Conservation (phyloP, 106 monocot species). For the Apostasia shenzhenica region DNA sequence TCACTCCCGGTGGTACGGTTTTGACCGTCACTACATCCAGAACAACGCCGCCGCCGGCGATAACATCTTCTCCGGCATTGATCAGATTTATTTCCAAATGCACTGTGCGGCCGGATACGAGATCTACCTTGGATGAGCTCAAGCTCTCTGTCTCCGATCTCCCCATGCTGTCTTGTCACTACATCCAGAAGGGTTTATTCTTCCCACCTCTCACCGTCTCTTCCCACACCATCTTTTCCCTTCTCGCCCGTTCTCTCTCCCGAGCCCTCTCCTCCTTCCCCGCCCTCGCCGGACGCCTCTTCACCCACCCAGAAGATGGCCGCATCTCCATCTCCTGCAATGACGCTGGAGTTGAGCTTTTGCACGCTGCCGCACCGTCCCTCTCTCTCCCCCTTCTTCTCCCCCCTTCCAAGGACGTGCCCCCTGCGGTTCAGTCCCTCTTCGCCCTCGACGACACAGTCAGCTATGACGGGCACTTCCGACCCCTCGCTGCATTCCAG, state of each 20-base stretch:
- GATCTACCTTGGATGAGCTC: slow-evolving; percentile 28
- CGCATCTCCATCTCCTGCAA: slow-evolving; percentile 49
- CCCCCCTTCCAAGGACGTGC: slow-evolving; percentile 37
- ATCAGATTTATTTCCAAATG: slow-evolving; percentile 29
- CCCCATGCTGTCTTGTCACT: slow-evolving; percentile 91
- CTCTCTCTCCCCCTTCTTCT: slow-evolving; percentile 36
- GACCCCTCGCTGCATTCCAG: slow-evolving; percentile 69
- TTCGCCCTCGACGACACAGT: slow-evolving; percentile 58
- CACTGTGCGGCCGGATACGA: slow-evolving; percentile 37
- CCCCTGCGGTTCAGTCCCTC: slow-evolving; percentile 31
- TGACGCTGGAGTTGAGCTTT: slow-evolving; percentile 64
- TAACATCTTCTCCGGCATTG: too few relatives aligned
- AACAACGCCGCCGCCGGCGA: too few relatives aligned
- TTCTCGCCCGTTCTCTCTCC: slow-evolving; percentile 58
- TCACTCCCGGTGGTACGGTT: too few relatives aligned
- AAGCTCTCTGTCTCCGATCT: slow-evolving; percentile 81
- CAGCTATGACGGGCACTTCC: slow-evolving; percentile 70
- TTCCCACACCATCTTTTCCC: slow-evolving; percentile 19
- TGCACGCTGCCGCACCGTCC: slow-evolving; percentile 38
- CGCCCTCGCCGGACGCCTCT: slow-evolving; percentile 65
- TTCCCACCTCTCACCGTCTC: slow-evolving; percentile 37
- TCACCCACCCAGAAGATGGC: slow-evolving; percentile 42
- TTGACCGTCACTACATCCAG: too few relatives aligned
- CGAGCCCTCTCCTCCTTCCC: slow-evolving; percentile 58
- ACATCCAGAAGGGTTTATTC: slow-evolving; percentile 93